phyloP scores from a whole-genome alignment of 371 early-diverging fungal species.

The Actinomortierella ambigua region DNA sequence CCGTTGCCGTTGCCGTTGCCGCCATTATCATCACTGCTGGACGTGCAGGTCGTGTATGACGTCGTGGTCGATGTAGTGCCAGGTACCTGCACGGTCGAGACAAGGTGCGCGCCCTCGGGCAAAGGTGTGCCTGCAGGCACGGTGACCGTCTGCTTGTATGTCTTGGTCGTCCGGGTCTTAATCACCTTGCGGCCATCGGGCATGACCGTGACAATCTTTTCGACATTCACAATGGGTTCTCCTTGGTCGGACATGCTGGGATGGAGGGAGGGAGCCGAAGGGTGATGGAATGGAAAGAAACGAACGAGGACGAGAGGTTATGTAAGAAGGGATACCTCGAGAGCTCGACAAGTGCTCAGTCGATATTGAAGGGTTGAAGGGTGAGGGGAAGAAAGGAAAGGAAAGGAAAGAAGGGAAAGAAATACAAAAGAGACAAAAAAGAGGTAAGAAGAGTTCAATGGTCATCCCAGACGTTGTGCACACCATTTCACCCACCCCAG shows the following conservation, averaged over 20 bases:
- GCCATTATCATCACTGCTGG: background rate
- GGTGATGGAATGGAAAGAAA: too few species aligned
- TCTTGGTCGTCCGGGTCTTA: conserved; percentile 24
- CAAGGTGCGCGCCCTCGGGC: conserved; percentile 29
- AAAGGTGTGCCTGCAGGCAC: conserved; percentile 43
- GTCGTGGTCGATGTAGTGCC: background rate
- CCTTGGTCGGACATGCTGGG: conserved; percentile 14
- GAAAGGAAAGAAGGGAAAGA: background rate
- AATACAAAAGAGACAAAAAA: background rate
- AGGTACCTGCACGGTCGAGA: conserved; percentile 22
- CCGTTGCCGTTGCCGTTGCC: background rate
- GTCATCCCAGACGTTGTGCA: too few species aligned
- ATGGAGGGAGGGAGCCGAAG: too few species aligned
- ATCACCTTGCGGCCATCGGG: conserved; percentile 40
- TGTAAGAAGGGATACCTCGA: too few species aligned
- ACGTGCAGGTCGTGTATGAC: background rate
- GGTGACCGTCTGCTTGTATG: conserved; percentile 37
- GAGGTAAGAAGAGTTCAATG: background rate
- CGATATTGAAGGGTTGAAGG: background rate
- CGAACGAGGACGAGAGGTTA: too few species aligned
- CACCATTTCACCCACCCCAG: too few species aligned
- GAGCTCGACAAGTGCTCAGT: too few species aligned
- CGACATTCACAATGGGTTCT: conserved; percentile 37
- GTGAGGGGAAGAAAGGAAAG: conserved; percentile 1
- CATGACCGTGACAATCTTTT: conserved; percentile 27